Percentiles rank a stretch among this genome's conserved stretches.
phyloP scores from a whole-genome alignment of 495 filamentous ascomycete species.

The Viridothelium virens region DNA sequence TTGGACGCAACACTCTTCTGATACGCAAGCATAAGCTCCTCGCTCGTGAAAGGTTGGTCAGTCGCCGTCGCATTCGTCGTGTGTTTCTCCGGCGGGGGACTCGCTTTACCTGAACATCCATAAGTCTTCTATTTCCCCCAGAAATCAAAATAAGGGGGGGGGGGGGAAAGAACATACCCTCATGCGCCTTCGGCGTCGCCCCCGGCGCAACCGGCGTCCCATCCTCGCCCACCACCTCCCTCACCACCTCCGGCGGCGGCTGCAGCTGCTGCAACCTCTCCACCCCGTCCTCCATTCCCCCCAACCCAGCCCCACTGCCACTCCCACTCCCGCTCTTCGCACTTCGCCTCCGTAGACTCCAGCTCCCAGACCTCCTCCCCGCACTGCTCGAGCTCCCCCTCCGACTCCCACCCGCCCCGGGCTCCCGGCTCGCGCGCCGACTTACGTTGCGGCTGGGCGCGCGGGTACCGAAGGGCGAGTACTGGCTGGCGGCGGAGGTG shows the following conservation, averaged over 20 bases:
- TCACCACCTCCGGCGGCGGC: not conserved
- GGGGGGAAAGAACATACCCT: not conserved
- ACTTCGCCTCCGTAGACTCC: not conserved
- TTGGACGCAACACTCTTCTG: conserved; percentile 2
- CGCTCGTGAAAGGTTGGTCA: conserved; percentile 3
- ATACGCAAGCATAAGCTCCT: conserved; percentile 6
- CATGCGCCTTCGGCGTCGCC: conserved; percentile 6
- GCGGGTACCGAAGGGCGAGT: conserved; percentile 36
- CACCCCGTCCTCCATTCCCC: not conserved
- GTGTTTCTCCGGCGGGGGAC: not conserved
- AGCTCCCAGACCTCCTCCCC: not conserved
- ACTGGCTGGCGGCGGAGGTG: conserved; percentile 30
- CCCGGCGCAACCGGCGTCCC: conserved; percentile 4
- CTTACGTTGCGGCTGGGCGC: conserved; percentile 20
- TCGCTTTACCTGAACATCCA: not conserved
- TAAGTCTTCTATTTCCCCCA: not conserved
- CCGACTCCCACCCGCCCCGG: not conserved
- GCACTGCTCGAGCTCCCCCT: not conserved
- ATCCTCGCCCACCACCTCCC: conserved; percentile 9
- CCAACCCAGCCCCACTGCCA: not conserved
- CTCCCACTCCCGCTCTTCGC: not conserved
- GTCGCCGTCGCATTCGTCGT: not conserved
- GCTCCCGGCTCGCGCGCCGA: not conserved
- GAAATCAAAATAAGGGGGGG: not conserved
- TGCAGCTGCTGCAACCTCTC: not conserved